Conservation (phyloP, 2,329 filamentous ascomycete species). For the Rosellinia necatrix region DNA sequence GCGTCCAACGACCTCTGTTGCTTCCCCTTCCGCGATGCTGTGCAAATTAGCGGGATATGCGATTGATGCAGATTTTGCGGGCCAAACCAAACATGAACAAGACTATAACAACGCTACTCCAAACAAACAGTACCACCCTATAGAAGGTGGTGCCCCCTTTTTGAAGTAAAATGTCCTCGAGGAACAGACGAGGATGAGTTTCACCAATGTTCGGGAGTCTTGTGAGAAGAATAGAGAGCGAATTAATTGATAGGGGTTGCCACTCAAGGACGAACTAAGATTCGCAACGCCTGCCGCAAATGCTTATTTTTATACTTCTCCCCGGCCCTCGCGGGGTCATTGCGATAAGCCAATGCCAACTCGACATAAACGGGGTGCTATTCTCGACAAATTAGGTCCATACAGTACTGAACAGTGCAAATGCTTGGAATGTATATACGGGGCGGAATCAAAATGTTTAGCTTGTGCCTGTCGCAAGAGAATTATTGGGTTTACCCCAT, state of each 20-base stretch:
- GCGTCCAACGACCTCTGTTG: neutral
- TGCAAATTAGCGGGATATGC: neutral
- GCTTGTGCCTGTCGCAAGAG: conserved; percentile 53
- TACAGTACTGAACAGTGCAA: conserved; percentile 30
- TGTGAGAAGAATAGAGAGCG: conserved; percentile 28
- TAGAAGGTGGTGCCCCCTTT: conserved; percentile 24
- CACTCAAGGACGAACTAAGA: conserved; percentile 29
- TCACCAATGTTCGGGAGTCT: conserved; percentile 14
- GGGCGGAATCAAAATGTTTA: conserved; percentile 32
- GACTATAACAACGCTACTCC: conserved; percentile 39
- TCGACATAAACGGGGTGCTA: conserved; percentile 25
- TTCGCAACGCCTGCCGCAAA: conserved; percentile 41
- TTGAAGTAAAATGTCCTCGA: conserved; percentile 32
- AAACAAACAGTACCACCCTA: conserved; percentile 33
- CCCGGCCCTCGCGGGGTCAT: conserved; percentile 37
- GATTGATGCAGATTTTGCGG: conserved; percentile 14
- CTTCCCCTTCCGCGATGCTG: neutral
- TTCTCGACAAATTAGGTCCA: conserved; percentile 26
- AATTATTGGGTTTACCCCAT: conserved; percentile 55
- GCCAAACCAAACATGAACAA: conserved; percentile 32
- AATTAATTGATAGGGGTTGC: conserved; percentile 19
- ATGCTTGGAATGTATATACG: conserved; percentile 36
- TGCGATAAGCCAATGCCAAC: conserved; percentile 28
- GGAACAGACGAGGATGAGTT: conserved; percentile 24
- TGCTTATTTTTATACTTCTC: conserved; percentile 39